These are phyloP conservation scores for Tricholoma sp. DNA, from an alignment of 768 basidiomycete species.

Conservation along the genomic window DNA sequence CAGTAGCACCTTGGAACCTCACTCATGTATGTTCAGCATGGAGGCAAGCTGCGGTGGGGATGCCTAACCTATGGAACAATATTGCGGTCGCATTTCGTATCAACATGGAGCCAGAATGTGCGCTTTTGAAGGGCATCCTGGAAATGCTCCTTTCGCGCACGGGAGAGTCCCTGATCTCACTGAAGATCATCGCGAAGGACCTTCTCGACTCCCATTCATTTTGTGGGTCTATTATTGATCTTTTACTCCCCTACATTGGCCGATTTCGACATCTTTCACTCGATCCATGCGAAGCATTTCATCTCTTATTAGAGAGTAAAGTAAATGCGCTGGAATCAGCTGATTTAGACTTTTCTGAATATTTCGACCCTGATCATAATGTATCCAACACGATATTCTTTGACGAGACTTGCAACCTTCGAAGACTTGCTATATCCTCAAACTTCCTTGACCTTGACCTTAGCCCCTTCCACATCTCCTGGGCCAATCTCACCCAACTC, in stretches of 20 bases:
- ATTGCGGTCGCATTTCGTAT: not conserved
- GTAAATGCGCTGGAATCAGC: not conserved
- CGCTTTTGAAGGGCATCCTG: not conserved
- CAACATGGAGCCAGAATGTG: not conserved
- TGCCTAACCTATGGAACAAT: not conserved
- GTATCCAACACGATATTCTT: too few species aligned
- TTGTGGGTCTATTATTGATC: not conserved
- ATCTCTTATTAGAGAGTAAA: not conserved
- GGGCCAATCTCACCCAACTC: too few species aligned
- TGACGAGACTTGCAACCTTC: too few species aligned
- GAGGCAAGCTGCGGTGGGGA: not conserved
- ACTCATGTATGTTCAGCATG: not conserved
- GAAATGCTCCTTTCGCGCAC: not conserved
- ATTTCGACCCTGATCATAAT: too few species aligned
- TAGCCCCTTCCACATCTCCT: too few species aligned
- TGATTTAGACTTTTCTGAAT: too few species aligned
- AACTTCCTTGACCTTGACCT: too few species aligned
- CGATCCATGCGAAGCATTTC: not conserved
- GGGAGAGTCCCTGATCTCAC: not conserved
- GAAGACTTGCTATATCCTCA: too few species aligned
- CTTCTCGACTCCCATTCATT: too few species aligned
- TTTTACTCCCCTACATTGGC: not conserved
- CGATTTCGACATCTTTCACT: not conserved
- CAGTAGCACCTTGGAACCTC: not conserved
- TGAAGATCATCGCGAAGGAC: not conserved